A percentile compares a stretch with the other conserved stretches of the same genome.
phyloP scores from a whole-genome alignment of 306 rosid genomes.

The Dicorynia guianensis region DNA sequence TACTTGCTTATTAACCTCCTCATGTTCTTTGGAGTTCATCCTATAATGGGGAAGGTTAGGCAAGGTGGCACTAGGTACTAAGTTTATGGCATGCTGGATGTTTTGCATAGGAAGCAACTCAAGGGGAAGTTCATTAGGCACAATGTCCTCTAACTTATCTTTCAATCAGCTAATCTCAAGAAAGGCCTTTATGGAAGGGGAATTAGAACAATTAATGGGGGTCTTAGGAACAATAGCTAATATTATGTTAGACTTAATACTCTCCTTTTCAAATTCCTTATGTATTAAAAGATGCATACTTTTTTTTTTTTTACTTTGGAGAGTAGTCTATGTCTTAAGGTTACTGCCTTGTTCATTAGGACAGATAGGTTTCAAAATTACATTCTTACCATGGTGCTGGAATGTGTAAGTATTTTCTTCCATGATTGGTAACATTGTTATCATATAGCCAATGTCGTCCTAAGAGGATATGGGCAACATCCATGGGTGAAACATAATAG shows the following conservation, averaged over 20 bases:
- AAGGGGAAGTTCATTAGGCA: not conserved
- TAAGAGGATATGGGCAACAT: not conserved
- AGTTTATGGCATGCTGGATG: not conserved
- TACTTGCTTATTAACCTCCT: not conserved
- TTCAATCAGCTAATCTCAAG: too few relatives aligned
- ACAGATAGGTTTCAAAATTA: too few relatives aligned
- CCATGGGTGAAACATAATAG: too few relatives aligned
- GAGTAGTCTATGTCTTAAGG: too few relatives aligned
- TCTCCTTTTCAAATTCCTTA: not conserved
- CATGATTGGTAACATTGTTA: not conserved
- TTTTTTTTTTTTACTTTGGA: not conserved
- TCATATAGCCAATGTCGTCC: not conserved
- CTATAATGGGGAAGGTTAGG: not conserved
- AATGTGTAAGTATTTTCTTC: too few relatives aligned
- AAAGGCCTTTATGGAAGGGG: not conserved
- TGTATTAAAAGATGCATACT: not conserved
- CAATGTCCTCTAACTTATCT: not conserved
- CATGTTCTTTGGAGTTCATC: not conserved
- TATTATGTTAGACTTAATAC: not conserved
- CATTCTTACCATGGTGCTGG: not conserved
- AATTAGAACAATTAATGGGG: not conserved
- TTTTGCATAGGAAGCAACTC: not conserved
- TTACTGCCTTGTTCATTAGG: too few relatives aligned
- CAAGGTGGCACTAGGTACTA: not conserved
- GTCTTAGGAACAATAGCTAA: not conserved